phyloP scores from a whole-genome alignment of 2,329 filamentous ascomycete genomes.

The Leptodontidium sp. region DNA sequence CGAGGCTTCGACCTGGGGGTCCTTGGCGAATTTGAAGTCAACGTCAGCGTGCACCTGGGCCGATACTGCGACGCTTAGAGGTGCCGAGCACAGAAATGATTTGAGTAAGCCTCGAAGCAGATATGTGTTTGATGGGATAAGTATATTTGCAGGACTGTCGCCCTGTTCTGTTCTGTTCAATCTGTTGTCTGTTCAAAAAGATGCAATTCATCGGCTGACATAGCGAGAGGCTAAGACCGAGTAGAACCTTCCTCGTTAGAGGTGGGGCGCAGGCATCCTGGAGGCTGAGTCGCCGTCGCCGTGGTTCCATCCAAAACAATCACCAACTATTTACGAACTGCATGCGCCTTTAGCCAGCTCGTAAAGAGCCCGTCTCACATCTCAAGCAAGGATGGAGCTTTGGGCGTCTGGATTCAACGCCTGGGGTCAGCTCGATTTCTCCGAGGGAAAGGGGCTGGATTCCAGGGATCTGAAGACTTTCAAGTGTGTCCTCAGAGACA shows the following conservation, averaged over 20 bases:
- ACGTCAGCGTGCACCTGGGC: slow-evolving; percentile 24
- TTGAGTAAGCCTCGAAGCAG: background rate
- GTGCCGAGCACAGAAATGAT: background rate
- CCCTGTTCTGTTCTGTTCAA: background rate
- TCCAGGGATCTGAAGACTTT: slow-evolving; percentile 58
- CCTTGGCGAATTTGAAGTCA: slow-evolving; percentile 19
- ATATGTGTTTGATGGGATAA: background rate
- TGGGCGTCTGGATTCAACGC: slow-evolving; percentile 66
- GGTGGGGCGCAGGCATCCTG: slow-evolving; percentile 2
- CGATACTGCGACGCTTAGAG: slow-evolving; percentile 1
- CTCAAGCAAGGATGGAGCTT: slow-evolving; percentile 52
- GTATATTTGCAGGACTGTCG: background rate
- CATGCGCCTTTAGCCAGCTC: slow-evolving; percentile 5
- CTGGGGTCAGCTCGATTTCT: slow-evolving; percentile 61
- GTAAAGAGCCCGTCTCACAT: background rate
- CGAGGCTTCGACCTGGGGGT: slow-evolving; percentile 20
- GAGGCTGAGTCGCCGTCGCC: slow-evolving; percentile 27
- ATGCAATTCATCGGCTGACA: slow-evolving; percentile 10
- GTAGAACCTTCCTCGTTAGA: background rate
- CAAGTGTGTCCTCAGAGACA: slow-evolving; percentile 51
- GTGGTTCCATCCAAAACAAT: slow-evolving; percentile 6
- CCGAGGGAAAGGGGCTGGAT: slow-evolving; percentile 43
- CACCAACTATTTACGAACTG: slow-evolving; percentile 3
- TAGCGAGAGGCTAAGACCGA: background rate
- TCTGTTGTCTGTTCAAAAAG: slow-evolving; percentile 5